Evolutionary conservation across 2,329 filamentous ascomycete genomes (phyloP), one percentile per base, ranked within the genome.

Genomic region (Tolypocladium ophioglossoides): DNA sequence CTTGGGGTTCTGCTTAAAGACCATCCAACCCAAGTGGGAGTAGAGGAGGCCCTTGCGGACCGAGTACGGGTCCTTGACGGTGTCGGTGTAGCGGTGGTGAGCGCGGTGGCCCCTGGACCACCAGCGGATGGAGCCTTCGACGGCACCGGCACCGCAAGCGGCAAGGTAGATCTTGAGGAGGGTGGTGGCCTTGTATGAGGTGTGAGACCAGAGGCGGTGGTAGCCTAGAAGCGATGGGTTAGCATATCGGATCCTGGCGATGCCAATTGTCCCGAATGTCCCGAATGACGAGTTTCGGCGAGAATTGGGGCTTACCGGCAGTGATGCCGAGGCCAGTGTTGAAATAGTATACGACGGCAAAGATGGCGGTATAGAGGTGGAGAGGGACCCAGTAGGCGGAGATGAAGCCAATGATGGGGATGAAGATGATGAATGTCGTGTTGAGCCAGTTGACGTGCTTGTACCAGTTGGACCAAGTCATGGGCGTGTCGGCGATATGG

Each of bases 391-490:
- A 95, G 73, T 87, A 83, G 52, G 90, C 79, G 53, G 83, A 79
- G 62, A 94, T 72, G 66, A 86, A 80, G 58, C 91, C 91, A 55
- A 81, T 76, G 50, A 91, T 58, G 44, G 91, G 91, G 48, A 95
- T 79, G 61, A 86, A 78, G 60, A 95, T 71, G 68, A 95, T 92
- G 69, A 96, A 80, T 58, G 78, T 80, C 58, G 89, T 85, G 71
- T 95, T 96, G 61, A 96, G 79, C 90, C 91, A 96, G 79, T 95
- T 91, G 77, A 96, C 80, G 68, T 96, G 91, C 75, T 91, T 86
- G 74, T 91, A 85, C 88, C 89, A 94, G 77, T 95, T 96, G 65
- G 78, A 75, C 72, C 78, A 79, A 56, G 89, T 95, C 63, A 95
- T 85, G 55, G 87, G 86, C 59, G 82, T 82, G 60, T 95, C 90